Base-by-base conservation (phyloP, 805 yeast species). In the Suhomyces pyralidae region DNA sequence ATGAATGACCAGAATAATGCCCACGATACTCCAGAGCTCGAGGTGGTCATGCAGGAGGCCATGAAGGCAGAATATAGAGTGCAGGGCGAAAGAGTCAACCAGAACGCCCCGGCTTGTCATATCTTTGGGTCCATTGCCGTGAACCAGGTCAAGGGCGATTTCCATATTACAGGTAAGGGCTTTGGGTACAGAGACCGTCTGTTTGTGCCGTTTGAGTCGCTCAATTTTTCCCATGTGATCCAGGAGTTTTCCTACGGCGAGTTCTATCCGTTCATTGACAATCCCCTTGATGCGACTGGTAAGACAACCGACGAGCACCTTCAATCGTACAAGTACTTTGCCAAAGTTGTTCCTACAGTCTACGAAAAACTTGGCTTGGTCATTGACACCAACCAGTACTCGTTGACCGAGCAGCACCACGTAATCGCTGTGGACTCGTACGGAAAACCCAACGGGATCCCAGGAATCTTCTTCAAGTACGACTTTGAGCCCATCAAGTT, bases 181-280 rank as follows among this genome's bases (percentile, higher is more conserved):
- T 72, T 73, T 56, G 92, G 89, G 1, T 85, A 84, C 55, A 48
- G 60, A 20, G 84, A 79, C 55, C 68, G 81, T 53, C 71, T 81
- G 45, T 68, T 70, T 43, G 76, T 79, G 9, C 81, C 81, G 0
- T 32, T 62, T 7, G 82, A 82, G 40, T 70, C 78, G 20, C 70
- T 89, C 53, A 88, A 93, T 63, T 87, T 93, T 65, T 81, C 96
- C 0, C 99, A 94, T 69, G 82, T 83, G 5, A 85, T 94, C 54
- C 81, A 82, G 54, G 98, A 93, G 67, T 82, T 91, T 56, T 90
- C 97, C 9, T 93, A 85, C 70, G 99, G 99, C 12, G 89, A 83
- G 36, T 91, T 87, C 68, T 91, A 83, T 63, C 97, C 99, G 3
- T 86, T 81, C 60, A 77, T 92, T 56, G 79, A 86, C 59, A 93